Conservation (phyloP, 441 rosid species). For the Populus hybrid region DNA sequence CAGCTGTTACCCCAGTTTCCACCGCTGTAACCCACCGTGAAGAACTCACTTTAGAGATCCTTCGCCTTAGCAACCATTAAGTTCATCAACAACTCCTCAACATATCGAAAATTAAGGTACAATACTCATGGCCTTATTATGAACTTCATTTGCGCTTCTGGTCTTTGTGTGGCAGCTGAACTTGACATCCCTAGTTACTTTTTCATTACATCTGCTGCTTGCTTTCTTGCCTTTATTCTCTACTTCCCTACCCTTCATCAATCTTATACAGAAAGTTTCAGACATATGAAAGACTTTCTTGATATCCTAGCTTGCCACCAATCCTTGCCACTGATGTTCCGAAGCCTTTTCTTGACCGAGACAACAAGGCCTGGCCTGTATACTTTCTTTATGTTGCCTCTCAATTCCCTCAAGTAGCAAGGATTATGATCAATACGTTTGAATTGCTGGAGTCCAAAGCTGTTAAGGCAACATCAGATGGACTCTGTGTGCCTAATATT, state of each 20-base stretch:
- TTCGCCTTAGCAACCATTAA: conserved; percentile 30
- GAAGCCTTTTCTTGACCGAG: conserved; percentile 14
- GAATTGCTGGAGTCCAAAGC: conserved; percentile 25
- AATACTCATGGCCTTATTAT: conserved; percentile 16
- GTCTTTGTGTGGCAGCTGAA: conserved; percentile 11
- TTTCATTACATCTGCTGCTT: conserved; percentile 27
- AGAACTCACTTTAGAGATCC: conserved; percentile 12
- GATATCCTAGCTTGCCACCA: conserved; percentile 27
- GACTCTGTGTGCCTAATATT: conserved; percentile 11
- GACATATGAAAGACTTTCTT: conserved; percentile 13
- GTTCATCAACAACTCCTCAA: conserved; percentile 26
- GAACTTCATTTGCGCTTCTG: conserved; percentile 25
- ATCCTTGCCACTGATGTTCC: conserved; percentile 21
- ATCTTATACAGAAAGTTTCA: conserved; percentile 17
- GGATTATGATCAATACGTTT: conserved; percentile 35
- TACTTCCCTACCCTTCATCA: conserved; percentile 21
- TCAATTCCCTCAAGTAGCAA: conserved; percentile 11
- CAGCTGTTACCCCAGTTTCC: too few species aligned
- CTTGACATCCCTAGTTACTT: conserved; percentile 29
- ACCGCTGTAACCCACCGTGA: too few species aligned
- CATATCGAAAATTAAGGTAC: conserved; percentile 4
- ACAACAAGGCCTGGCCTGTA: conserved; percentile 5
- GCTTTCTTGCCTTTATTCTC: conserved; percentile 15
- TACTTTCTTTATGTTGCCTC: not conserved
- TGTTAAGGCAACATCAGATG: conserved; percentile 20